phyloP scores from a whole-genome alignment of 345 rosid species.

The Leavenworthia alabamica region DNA sequence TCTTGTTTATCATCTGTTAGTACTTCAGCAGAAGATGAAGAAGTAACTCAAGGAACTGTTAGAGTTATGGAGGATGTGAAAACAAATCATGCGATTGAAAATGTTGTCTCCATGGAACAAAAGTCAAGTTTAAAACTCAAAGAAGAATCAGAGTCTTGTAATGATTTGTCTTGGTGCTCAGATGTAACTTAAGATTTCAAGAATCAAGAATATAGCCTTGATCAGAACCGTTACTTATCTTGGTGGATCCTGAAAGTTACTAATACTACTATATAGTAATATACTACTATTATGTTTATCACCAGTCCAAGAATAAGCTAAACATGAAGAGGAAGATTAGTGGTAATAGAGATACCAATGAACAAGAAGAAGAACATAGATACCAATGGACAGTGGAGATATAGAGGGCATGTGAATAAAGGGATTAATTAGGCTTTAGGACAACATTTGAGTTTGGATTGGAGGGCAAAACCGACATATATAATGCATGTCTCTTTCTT shows the following conservation, averaged over 20 bases:
- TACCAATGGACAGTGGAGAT: neutral
- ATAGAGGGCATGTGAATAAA: constrained; percentile 22
- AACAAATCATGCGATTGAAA: constrained; percentile 16
- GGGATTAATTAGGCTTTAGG: constrained; percentile 18
- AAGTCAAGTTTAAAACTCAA: constrained; percentile 18
- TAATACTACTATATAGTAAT: neutral
- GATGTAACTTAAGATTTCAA: constrained; percentile 1
- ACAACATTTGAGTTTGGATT: constrained; percentile 23
- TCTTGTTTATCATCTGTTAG: constrained; percentile 41
- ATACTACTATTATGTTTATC: constrained; percentile 2
- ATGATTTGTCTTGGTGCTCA: constrained; percentile 11
- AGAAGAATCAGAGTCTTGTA: constrained; percentile 5
- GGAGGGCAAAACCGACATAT: constrained; percentile 7
- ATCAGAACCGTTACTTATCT: neutral
- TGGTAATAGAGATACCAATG: neutral
- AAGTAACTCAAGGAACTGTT: constrained; percentile 19
- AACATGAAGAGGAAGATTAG: neutral
- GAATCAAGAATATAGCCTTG: constrained; percentile 4
- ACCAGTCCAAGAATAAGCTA: neutral
- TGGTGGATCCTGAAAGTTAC: constrained; percentile 3
- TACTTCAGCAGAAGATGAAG: constrained; percentile 33
- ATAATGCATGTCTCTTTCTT: constrained; percentile 25
- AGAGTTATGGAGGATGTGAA: constrained; percentile 15
- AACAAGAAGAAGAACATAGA: neutral
- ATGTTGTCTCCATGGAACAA: constrained; percentile 17